Evolutionary conservation across 148 eudicot species (phyloP).

Genomic region (Cornus kousa): DNA sequence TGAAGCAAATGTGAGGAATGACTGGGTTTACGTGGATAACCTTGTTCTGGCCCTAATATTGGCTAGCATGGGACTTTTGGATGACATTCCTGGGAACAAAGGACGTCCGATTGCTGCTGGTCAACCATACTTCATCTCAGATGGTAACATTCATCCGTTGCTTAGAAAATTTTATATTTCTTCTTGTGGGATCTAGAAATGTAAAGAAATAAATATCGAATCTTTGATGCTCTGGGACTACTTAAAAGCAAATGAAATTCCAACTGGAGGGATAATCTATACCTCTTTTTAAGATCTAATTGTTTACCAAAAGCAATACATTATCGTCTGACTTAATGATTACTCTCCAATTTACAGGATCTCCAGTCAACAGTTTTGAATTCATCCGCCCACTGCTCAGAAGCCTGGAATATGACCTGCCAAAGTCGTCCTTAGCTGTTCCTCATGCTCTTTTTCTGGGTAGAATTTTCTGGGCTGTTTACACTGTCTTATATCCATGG

Average conservation of each 20-base stretch:
- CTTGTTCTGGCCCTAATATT: slow-evolving; percentile 68
- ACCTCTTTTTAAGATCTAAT: neutral
- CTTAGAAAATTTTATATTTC: neutral
- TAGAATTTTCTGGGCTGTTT: slow-evolving; percentile 46
- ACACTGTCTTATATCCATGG: slow-evolving; percentile 75
- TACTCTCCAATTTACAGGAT: slow-evolving; percentile 43
- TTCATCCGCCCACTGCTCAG: slow-evolving; percentile 65
- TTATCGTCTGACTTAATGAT: neutral
- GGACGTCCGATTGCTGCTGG: slow-evolving; percentile 83
- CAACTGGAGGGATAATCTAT: neutral
- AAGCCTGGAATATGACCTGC: slow-evolving; percentile 75
- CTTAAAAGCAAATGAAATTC: neutral
- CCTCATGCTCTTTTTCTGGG: slow-evolving; percentile 67
- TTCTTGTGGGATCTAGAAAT: neutral
- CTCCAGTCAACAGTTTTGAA: slow-evolving; percentile 78
- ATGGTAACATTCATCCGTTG: slow-evolving; percentile 47
- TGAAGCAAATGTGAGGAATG: slow-evolving; percentile 49
- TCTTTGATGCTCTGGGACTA: neutral
- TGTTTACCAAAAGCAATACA: neutral
- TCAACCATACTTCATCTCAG: slow-evolving; percentile 88
- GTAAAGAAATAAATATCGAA: neutral
- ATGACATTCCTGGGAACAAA: slow-evolving; percentile 79
- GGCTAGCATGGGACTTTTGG: slow-evolving; percentile 97
- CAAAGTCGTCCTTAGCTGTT: slow-evolving; percentile 51
- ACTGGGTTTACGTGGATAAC: slow-evolving; percentile 93